A percentile compares a stretch with the other conserved stretches of the same genome.
phyloP scores from a whole-genome alignment of 2,329 filamentous ascomycete species.

The Bipolaris cookei region DNA sequence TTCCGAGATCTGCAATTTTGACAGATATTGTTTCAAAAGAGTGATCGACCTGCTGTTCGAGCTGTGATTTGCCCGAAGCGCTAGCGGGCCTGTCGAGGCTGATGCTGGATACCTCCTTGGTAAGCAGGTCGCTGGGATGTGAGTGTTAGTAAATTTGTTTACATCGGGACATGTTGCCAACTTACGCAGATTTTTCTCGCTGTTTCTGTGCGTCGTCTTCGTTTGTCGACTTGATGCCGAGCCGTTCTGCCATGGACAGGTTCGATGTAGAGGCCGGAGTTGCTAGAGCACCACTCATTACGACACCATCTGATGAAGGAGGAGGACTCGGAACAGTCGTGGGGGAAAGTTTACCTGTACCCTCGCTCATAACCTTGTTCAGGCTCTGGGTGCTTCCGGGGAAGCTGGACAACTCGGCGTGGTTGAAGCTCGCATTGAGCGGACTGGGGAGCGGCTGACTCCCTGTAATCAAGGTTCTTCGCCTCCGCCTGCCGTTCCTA shows the following conservation, averaged over 20 bases:
- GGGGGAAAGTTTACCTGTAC: slow-evolving; percentile 62
- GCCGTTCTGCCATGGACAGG: slow-evolving; percentile 65
- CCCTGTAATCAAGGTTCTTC: slow-evolving; percentile 93
- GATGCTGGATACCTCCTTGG: slow-evolving; percentile 92
- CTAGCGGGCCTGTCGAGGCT: slow-evolving; percentile 75
- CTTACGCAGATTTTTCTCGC: slow-evolving; percentile 93
- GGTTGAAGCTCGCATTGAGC: slow-evolving; percentile 88
- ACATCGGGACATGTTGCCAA: not conserved
- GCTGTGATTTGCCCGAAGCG: slow-evolving; percentile 56
- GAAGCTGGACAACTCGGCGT: slow-evolving; percentile 70
- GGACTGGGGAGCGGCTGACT: slow-evolving; percentile 95
- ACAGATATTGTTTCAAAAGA: slow-evolving; percentile 87
- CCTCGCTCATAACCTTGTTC: slow-evolving; percentile 80
- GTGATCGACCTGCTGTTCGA: slow-evolving; percentile 61
- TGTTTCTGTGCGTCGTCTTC: slow-evolving; percentile 71
- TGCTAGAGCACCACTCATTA: slow-evolving; percentile 64
- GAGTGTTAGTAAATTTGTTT: not conserved
- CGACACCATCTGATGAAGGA: slow-evolving; percentile 52
- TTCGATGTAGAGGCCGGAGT: slow-evolving; percentile 50
- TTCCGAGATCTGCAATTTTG: slow-evolving; percentile 97
- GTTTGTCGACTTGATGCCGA: slow-evolving; percentile 61
- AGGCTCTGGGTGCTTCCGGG: slow-evolving; percentile 72
- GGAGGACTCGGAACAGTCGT: slow-evolving; percentile 51
- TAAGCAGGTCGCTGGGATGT: slow-evolving; percentile 76
- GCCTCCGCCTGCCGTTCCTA: slow-evolving; percentile 85